These are phyloP conservation scores for Hirschfeldia incana DNA, from an alignment of 345 rosid species.

Conservation along the genomic window DNA sequence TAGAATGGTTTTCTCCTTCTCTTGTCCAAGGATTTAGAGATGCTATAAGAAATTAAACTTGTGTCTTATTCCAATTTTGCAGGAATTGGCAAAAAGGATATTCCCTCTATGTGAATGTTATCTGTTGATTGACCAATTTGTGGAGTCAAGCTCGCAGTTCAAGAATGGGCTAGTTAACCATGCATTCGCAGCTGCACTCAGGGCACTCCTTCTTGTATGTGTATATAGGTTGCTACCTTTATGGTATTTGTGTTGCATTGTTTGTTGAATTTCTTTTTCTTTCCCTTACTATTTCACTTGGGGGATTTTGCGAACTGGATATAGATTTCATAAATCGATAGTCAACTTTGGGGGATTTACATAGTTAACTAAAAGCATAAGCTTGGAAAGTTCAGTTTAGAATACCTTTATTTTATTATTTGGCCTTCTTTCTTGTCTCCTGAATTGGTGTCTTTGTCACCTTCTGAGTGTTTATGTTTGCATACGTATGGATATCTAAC, in stretches of 20 bases:
- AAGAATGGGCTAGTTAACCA: constrained; percentile 94
- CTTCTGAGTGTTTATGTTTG: constrained; percentile 3
- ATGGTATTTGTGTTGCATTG: constrained; percentile 31
- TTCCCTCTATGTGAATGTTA: constrained; percentile 86
- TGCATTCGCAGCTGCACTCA: constrained; percentile 94
- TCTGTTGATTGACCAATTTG: constrained; percentile 84
- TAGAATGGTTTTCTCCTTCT: too few relatives aligned
- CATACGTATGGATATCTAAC: background rate
- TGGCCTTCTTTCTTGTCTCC: background rate
- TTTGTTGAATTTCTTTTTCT: background rate
- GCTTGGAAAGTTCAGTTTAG: background rate
- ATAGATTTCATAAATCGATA: constrained; percentile 2
- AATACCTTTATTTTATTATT: background rate
- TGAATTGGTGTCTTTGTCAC: constrained; percentile 8
- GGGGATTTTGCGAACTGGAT: constrained; percentile 4
- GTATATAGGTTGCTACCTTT: constrained; percentile 37
- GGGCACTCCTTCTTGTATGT: constrained; percentile 88
- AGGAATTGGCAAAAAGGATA: constrained; percentile 85
- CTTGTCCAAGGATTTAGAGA: background rate
- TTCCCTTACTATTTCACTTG: constrained; percentile 1
- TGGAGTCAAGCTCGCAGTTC: constrained; percentile 94
- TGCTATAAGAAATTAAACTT: background rate
- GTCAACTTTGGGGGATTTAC: constrained; percentile 1
- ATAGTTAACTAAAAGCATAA: background rate
- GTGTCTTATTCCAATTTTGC: constrained; percentile 29